Evolutionary conservation across 2,329 filamentous ascomycete species (phyloP), one percentile per base, ranked within the genome.

Genomic region (Trichothecium sympodiale): DNA sequence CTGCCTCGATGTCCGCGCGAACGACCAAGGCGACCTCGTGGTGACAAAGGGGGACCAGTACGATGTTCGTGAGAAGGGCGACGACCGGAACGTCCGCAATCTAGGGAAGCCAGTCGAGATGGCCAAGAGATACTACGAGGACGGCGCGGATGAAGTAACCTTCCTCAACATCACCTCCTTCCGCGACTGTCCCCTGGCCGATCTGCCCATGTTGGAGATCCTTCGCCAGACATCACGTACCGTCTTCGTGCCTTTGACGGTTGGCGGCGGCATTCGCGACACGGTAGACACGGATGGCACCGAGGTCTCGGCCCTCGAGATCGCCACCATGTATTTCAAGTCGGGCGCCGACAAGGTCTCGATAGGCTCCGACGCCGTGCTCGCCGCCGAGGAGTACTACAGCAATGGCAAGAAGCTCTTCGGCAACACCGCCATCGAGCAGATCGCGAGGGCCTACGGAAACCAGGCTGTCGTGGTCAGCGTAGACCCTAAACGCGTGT

Each of bases 11-110:
- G 91, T 98, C 34, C 82, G 91, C 30, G 77, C 88, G 36, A 98
- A 98, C 57, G 91, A 98, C 56, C 70, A 82, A 41, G 91, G 91
- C 25, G 91, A 98, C 58, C 69, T 98, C 8, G 91, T 98, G 1
- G 91, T 98, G 27, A 98, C 91, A 12, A 98, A 98, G 61, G 91
- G 91, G 38, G 91, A 98, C 60, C 89, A 96, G 59, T 98, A 98
- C 63, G 91, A 98, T 52, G 91, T 98, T 6, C 83, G 91, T 23
- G 91, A 96, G 52, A 95, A 95, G 61, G 66, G 67, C 16, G 67
- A 63, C 12, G 66, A 67, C 38, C 68, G 74, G 37, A 54, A 54
- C 46, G 88, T 98, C 26, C 79, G 91, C 43, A 98, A 98, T 58
- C 71, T 98, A 4, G 91, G 91, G 45, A 98, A 98, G 61, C 91